phyloP scores from a whole-genome alignment of 768 basidiomycete species.

The Heimioporus sp. region DNA sequence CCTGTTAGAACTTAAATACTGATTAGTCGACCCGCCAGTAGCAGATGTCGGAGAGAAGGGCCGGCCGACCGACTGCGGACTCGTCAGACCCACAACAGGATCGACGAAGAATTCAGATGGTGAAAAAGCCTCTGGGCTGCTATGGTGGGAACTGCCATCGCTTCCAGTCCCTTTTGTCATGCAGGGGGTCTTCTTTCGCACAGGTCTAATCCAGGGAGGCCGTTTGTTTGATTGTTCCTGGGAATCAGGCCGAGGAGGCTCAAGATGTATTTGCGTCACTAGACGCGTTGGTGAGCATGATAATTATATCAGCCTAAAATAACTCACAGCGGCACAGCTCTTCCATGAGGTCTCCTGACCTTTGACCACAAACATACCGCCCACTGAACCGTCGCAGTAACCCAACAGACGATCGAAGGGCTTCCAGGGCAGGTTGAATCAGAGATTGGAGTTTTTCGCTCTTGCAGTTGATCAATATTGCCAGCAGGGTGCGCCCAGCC shows the following conservation, averaged over 20 bases:
- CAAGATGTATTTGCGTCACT: slow-evolving; percentile 88
- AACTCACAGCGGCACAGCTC: slow-evolving; percentile 84
- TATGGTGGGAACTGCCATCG: slow-evolving; percentile 44
- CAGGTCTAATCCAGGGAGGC: slow-evolving; percentile 87
- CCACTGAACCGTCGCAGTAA: slow-evolving; percentile 87
- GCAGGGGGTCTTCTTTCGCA: slow-evolving; percentile 70
- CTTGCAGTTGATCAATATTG: slow-evolving; percentile 85
- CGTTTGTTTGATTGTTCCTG: slow-evolving; percentile 47
- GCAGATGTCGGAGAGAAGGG: slow-evolving; percentile 22
- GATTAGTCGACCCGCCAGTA: slow-evolving; percentile 13
- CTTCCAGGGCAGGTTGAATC: slow-evolving; percentile 81
- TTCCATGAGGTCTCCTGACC: slow-evolving; percentile 91
- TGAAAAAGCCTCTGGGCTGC: slow-evolving; percentile 66
- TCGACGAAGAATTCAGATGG: slow-evolving; percentile 65
- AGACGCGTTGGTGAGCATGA: slow-evolving; percentile 13
- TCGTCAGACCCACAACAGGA: slow-evolving; percentile 25
- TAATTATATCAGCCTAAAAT: not conserved
- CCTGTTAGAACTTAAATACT: slow-evolving; percentile 23
- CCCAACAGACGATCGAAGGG: slow-evolving; percentile 83
- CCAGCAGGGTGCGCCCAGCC: slow-evolving; percentile 87
- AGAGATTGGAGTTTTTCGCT: slow-evolving; percentile 71
- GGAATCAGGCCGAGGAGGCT: slow-evolving; percentile 56
- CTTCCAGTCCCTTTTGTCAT: slow-evolving; percentile 43
- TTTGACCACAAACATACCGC: slow-evolving; percentile 86
- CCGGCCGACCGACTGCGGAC: slow-evolving; percentile 22